Conservation (phyloP, 768 basidiomycete genomes). For the Clitopilus passeckerianus region DNA sequence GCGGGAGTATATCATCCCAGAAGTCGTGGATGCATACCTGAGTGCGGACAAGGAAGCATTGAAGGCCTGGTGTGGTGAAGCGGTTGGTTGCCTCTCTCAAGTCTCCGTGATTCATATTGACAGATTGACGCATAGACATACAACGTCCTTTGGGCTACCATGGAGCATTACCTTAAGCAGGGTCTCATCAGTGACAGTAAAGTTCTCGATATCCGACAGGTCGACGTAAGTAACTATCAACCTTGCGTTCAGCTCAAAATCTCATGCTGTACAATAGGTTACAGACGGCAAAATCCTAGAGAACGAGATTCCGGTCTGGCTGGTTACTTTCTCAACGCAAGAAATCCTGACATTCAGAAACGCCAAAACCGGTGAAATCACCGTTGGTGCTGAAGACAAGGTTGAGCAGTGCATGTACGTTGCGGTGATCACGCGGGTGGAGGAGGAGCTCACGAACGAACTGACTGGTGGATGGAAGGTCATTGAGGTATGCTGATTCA, state of each 20-base stretch:
- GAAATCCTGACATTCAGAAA: conserved; percentile 91
- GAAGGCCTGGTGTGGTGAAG: conserved; percentile 92
- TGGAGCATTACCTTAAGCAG: conserved; percentile 89
- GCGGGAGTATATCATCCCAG: conserved; percentile 95
- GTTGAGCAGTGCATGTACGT: conserved; percentile 95
- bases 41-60: conserved; percentile 85
- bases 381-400: conserved; percentile 82
- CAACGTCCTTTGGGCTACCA: conserved; percentile 97
- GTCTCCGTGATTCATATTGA: neutral
- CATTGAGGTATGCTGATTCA: conserved; percentile 65
- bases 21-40: conserved; percentile 94
- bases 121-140: conserved; percentile 58
- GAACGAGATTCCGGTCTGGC: conserved; percentile 84
- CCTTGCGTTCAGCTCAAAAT: neutral
- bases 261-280: conserved; percentile 39
- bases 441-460: conserved; percentile 86
- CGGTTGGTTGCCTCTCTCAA: conserved; percentile 47
- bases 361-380: conserved; percentile 80
- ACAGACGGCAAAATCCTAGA: conserved; percentile 87
- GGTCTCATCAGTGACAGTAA: conserved; percentile 91
- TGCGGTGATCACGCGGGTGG: conserved; percentile 83
- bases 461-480: conserved; percentile 98
- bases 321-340: conserved; percentile 90
- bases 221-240: conserved; percentile 64
- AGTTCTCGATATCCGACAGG: conserved; percentile 94